These are phyloP conservation scores for Diaporthe aspalathi DNA, from an alignment of 2,329 filamentous ascomycete species.

Conservation along the genomic window DNA sequence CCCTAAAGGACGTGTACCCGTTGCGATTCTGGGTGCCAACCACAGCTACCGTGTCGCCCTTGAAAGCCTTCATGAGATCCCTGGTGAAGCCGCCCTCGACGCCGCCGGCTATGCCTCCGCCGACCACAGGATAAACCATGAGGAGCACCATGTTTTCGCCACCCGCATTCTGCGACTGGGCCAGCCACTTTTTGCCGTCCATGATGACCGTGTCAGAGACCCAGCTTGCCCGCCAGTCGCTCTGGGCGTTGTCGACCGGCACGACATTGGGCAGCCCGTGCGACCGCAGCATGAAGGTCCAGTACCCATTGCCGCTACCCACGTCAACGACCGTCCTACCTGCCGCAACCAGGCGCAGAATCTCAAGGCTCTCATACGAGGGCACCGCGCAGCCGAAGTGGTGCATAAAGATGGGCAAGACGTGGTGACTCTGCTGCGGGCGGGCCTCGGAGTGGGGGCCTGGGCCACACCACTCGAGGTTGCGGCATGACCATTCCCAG, in stretches of 20 bases:
- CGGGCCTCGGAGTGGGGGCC: conserved; percentile 59
- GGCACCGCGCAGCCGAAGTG: conserved; percentile 82
- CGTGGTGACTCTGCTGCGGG: conserved; percentile 71
- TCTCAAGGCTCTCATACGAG: conserved; percentile 71
- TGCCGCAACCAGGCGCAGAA: conserved; percentile 67
- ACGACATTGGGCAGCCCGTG: conserved; percentile 63
- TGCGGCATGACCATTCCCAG: conserved; percentile 73
- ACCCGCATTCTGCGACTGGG: conserved; percentile 52
- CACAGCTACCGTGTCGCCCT: conserved; percentile 74
- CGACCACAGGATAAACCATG: conserved; percentile 79
- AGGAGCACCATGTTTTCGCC: conserved; percentile 70
- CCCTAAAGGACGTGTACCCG: conserved; percentile 77
- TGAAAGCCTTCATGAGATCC: conserved; percentile 69
- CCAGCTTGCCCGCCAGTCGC: conserved; percentile 77
- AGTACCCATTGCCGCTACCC: conserved; percentile 80
- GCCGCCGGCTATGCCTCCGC: conserved; percentile 71
- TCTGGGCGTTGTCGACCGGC: conserved; percentile 75
- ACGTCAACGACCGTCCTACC: conserved; percentile 71
- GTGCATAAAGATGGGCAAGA: conserved; percentile 80
- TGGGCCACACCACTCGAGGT: conserved; percentile 75
- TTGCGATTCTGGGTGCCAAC: conserved; percentile 81
- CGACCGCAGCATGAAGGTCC: conserved; percentile 76
- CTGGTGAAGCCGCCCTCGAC: conserved; percentile 74
- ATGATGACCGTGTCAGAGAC: conserved; percentile 71
- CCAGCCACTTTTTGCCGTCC: conserved; percentile 71